Conservation (phyloP, 2,329 filamentous ascomycete species). For the Sporothrix pallida region DNA sequence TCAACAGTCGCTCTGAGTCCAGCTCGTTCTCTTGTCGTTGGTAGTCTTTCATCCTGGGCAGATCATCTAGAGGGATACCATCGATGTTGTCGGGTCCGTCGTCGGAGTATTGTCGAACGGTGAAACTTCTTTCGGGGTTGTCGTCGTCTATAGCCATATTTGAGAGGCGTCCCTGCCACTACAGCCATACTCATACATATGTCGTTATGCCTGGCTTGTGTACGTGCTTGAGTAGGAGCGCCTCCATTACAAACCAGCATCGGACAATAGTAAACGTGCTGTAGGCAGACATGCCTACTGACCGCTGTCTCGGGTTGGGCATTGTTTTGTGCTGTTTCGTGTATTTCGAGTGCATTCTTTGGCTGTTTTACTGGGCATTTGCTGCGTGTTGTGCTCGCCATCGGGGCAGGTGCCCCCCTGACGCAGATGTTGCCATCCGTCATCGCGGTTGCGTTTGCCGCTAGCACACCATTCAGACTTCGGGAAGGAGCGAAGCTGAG, state of each 20-base stretch:
- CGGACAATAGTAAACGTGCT: neutral
- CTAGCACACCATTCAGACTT: conserved; percentile 6
- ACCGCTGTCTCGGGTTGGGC: conserved; percentile 17
- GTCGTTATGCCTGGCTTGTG: conserved; percentile 12
- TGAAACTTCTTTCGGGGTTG: too few relatives aligned
- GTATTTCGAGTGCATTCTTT: too few relatives aligned
- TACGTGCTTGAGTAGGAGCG: neutral
- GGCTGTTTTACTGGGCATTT: neutral
- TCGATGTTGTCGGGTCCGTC: neutral
- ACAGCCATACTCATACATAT: conserved; percentile 1
- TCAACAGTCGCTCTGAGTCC: neutral
- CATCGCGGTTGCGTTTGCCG: conserved; percentile 22
- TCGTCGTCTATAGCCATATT: neutral
- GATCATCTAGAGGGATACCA: neutral
- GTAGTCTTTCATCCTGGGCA: neutral
- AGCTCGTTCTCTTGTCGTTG: conserved; percentile 9
- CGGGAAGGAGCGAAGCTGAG: neutral
- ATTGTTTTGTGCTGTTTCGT: neutral
- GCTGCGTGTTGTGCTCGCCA: neutral
- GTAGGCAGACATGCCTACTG: conserved; percentile 1
- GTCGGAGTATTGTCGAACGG: too few relatives aligned
- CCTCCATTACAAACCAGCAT: conserved; percentile 3
- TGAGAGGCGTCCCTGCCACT: neutral
- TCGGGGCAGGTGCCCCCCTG: conserved; percentile 3
- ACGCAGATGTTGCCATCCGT: conserved; percentile 29